Base-by-base conservation (phyloP, 1,284 basidiomycete species). In the Tremellales sp. region DNA sequence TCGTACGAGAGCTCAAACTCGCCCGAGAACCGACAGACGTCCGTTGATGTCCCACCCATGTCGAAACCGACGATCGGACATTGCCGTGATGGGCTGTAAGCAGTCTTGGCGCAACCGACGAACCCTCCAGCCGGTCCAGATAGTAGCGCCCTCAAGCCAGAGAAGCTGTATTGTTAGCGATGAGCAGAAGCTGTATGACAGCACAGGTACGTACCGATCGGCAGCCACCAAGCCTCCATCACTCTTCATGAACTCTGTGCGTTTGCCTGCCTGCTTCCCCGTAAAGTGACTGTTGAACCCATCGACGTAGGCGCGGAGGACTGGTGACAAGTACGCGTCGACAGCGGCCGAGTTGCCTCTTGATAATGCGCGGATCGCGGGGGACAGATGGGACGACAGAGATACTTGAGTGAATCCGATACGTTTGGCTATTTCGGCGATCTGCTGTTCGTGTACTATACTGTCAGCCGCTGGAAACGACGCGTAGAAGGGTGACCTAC, bases 1-100 rank as follows among this genome's bases (percentile, higher is more conserved):
- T 96, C 90, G 67, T 89, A 90, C 1, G 89, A 86, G 25, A 86
- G 79, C 67, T 94, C 89, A 66, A 89, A 93, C 22, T 84, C 78
- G 0, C 90, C 90, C 17, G 84, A 85, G 65, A 84, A 94, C 10
- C 90, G 81, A 3, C 87, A 90, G 0, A 96, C 89, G 63, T 96
- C 91, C 0, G 89, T 93, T 0, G 84, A 87, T 0, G 90, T 96
- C 1, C 59, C 57, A 15, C 57, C 57, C 57, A 53, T 51, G 29
- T 53, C 54, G 31, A 56, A 56, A 24, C 49, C 40, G 73, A 33
- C 64, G 43, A 50, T 25, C 6, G 45, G 40, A 25, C 50, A 21
- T 25, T 36, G 15, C 21, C 10, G 24, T 19, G 11, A 26, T 8
- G n/a, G 49, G 36, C 63, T 7, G 75, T 77, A 40, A 3, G 56